phyloP scores from a whole-genome alignment of 2,329 filamentous ascomycete genomes.

The Raffaelea ambrosiae region DNA sequence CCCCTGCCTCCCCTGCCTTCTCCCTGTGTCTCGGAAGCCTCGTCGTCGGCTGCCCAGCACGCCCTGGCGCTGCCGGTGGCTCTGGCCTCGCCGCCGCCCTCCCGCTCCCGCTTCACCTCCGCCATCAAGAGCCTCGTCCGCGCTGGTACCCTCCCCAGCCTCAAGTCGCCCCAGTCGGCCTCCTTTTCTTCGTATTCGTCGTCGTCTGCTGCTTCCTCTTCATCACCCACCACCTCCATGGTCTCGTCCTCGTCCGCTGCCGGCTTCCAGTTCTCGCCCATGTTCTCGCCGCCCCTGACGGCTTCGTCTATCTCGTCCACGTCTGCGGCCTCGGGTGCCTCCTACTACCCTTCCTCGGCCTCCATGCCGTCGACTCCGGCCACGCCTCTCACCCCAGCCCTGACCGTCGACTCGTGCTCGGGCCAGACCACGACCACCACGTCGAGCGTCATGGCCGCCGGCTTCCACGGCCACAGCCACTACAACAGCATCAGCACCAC shows the following conservation, averaged over 20 bases:
- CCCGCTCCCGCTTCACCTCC: slow-evolving; percentile 17
- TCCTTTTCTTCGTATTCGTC: slow-evolving; percentile 23
- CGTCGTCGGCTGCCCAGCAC: background rate
- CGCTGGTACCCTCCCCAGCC: slow-evolving; percentile 24
- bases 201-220: slow-evolving; percentile 15
- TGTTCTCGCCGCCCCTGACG: background rate
- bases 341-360: slow-evolving; percentile 9
- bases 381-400: slow-evolving; percentile 7
- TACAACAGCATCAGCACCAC: slow-evolving; percentile 4
- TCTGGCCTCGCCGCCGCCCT: slow-evolving; percentile 9
- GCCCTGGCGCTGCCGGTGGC: no score
- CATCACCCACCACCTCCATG: background rate
- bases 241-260: background rate
- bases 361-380: slow-evolving; percentile 1
- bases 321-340: background rate
- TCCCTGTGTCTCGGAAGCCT: background rate
- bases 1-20: slow-evolving; percentile 8
- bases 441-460: slow-evolving; percentile 14
- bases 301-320: background rate
- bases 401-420: slow-evolving; percentile 4
- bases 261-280: background rate
- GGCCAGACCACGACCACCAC: slow-evolving; percentile 1
- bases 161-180: slow-evolving; percentile 9
- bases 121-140: slow-evolving; percentile 32
- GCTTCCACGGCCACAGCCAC: background rate